phyloP scores from a whole-genome alignment of 169 alveolate genomes.

The Cyclospora cayetanensis region DNA sequence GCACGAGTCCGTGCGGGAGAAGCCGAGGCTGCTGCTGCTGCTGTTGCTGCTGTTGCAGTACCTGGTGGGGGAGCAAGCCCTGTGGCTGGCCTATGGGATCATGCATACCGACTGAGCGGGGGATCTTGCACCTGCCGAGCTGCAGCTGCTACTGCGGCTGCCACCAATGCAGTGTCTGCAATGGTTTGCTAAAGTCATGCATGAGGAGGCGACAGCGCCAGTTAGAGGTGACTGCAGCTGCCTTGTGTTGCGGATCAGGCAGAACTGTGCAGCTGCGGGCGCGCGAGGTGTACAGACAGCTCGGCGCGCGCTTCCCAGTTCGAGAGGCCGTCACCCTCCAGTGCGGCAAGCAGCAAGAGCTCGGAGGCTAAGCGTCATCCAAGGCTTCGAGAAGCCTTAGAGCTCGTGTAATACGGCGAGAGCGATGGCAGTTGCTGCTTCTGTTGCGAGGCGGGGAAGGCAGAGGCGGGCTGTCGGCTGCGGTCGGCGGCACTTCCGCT shows the following conservation, averaged over 20 bases:
- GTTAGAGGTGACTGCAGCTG: not conserved
- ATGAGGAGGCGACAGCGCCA: not conserved
- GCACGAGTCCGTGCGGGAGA: not conserved
- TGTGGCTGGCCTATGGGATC: not conserved
- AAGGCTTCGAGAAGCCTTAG: too few species aligned
- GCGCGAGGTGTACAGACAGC: not conserved
- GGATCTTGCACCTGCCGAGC: not conserved
- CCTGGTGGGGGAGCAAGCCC: not conserved
- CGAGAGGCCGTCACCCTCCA: too few species aligned
- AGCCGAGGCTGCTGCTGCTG: not conserved
- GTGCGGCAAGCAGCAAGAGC: not conserved
- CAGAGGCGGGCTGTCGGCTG: not conserved
- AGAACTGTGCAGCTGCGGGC: not conserved
- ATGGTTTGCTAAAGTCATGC: not conserved
- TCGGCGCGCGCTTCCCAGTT: too few species aligned
- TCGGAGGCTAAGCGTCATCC: not conserved
- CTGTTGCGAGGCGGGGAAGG: not conserved
- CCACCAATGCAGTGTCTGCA: not conserved
- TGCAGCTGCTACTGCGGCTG: not conserved
- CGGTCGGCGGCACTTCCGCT: too few species aligned
- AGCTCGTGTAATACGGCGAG: not conserved
- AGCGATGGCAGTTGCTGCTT: not conserved
- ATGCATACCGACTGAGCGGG: not conserved
- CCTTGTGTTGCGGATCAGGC: not conserved
- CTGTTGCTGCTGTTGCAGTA: not conserved